phyloP scores from a whole-genome alignment of 768 basidiomycete species.

The Gloeostereum incarnatum region DNA sequence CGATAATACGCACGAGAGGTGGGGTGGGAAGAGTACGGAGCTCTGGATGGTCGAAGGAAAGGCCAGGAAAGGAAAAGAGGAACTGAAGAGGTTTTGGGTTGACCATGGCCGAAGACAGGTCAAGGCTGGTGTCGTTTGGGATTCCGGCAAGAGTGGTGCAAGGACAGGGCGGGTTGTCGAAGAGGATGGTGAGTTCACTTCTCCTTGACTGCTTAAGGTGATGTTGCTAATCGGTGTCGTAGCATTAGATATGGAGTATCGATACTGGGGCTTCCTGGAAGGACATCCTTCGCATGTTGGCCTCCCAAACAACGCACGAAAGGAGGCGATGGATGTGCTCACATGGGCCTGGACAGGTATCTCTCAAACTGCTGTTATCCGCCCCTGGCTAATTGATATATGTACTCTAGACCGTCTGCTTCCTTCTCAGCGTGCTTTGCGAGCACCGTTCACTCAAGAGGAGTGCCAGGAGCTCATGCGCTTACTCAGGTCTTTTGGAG shows the following conservation, averaged over 20 bases:
- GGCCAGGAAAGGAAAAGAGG: slow-evolving; percentile 20
- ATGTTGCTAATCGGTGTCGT: slow-evolving; percentile 4
- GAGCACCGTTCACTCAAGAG: slow-evolving; percentile 64
- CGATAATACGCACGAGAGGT: no score
- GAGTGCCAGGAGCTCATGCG: slow-evolving; percentile 71
- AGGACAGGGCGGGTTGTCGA: slow-evolving; percentile 13
- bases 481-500: slow-evolving; percentile 39
- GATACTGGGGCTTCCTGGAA: slow-evolving; percentile 80
- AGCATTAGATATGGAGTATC: slow-evolving; percentile 71
- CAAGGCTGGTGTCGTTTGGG: slow-evolving; percentile 31
- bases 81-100: slow-evolving; percentile 47
- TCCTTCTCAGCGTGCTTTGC: slow-evolving; percentile 42
- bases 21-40: slow-evolving; percentile 25
- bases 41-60: slow-evolving; percentile 52
- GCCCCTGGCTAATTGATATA: not conserved
- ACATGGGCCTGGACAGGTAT: slow-evolving; percentile 76
- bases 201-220: not conserved
- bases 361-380: slow-evolving; percentile 5
- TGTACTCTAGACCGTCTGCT: slow-evolving; percentile 57
- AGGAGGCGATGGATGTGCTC: slow-evolving; percentile 66
- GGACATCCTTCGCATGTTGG: slow-evolving; percentile 65
- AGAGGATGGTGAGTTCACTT: slow-evolving; percentile 35
- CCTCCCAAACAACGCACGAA: slow-evolving; percentile 44
- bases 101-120: slow-evolving; percentile 54
- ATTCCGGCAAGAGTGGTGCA: slow-evolving; percentile 17